Evolutionary conservation across 2,329 filamentous ascomycete species (phyloP).

Genomic region (Sarocladium brachiariae): DNA sequence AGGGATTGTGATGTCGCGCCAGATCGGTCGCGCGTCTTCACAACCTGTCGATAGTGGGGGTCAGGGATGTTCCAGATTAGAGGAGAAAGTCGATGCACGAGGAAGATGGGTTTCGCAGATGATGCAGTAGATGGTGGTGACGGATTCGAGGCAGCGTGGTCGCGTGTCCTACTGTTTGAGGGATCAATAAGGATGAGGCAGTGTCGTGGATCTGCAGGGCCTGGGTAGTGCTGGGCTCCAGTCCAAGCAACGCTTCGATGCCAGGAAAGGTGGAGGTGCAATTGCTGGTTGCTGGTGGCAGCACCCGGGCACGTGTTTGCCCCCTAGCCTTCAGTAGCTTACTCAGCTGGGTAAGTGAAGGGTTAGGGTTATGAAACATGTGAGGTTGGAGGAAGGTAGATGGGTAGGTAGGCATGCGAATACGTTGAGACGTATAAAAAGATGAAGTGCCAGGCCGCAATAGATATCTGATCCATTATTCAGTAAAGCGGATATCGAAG

Average conservation of each 20-base stretch:
- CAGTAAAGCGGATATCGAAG: no score
- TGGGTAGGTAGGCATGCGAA: no score
- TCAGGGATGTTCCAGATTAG: no score
- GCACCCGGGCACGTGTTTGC: constrained; percentile 7
- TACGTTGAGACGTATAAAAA: no score
- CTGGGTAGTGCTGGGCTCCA: not conserved
- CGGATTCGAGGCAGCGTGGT: not conserved
- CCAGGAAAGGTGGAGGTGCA: not conserved
- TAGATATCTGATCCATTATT: no score
- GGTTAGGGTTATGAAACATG: not conserved
- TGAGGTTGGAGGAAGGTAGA: not conserved
- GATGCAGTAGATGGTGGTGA: not conserved
- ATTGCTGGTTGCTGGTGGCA: no score
- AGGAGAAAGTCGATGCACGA: not conserved
- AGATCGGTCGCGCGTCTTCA: not conserved
- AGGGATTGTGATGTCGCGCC: constrained; percentile 7
- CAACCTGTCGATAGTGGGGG: constrained; percentile 4
- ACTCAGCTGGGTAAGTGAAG: not conserved
- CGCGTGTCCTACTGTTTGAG: constrained; percentile 7
- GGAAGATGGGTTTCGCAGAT: not conserved
- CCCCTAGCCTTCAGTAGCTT: no score
- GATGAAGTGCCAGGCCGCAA: no score
- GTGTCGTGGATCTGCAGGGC: constrained; percentile 5
- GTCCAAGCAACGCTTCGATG: not conserved
- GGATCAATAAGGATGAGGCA: constrained; percentile 6